Evolutionary conservation across 169 alveolate species (phyloP).

Genomic region (Plasmodium vivax): DNA sequence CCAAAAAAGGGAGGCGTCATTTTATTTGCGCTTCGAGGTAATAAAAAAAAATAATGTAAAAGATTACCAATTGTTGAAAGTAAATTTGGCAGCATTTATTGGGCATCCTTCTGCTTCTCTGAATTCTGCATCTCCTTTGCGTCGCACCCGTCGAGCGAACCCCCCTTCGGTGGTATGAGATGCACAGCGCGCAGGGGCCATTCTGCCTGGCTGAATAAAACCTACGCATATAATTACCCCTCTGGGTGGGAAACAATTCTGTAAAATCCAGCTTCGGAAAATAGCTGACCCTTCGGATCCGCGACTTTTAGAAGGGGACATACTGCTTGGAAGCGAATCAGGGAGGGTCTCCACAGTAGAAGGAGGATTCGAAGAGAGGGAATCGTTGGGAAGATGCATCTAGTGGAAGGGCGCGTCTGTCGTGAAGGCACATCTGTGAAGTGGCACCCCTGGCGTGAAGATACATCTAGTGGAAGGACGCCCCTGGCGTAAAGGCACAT

Average conservation of each 20-base stretch:
- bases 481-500: background rate
- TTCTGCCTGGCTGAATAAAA: background rate
- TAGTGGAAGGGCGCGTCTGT: background rate
- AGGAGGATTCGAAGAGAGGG: background rate
- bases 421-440: background rate
- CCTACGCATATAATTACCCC: background rate
- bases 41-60: no score
- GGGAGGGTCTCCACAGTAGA: background rate
- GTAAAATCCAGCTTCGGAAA: background rate
- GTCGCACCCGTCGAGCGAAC: background rate
- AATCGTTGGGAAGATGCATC: background rate
- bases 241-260: background rate
- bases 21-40: background rate
- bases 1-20: background rate
- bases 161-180: background rate
- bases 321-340: background rate
- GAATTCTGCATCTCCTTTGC: background rate
- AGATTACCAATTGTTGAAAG: background rate
- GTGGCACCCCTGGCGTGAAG: background rate
- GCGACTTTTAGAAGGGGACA: background rate
- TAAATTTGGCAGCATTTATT: background rate
- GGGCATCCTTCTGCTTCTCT: background rate
- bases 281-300: background rate
- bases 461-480: background rate
- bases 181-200: background rate